These are phyloP conservation scores for Metarhizium robertsii DNA, from an alignment of 2,329 filamentous ascomycete genomes.

Conservation along the genomic window DNA sequence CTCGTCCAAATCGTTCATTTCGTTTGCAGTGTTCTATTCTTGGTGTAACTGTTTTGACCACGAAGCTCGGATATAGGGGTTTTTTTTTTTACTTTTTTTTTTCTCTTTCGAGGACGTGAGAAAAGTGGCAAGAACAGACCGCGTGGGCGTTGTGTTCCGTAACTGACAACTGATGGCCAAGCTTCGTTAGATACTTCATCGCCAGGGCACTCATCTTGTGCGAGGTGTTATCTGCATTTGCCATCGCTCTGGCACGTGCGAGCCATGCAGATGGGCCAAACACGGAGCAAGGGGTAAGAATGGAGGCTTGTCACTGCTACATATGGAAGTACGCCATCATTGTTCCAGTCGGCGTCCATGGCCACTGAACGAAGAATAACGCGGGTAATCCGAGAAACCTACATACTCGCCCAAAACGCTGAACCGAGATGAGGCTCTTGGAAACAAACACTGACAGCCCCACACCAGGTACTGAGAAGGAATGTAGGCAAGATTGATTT, in stretches of 20 bases:
- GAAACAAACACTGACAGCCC: neutral
- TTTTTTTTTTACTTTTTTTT: too few relatives aligned
- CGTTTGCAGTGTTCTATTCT: neutral
- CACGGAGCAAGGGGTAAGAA: neutral
- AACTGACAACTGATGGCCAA: too few relatives aligned
- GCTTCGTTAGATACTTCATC: neutral
- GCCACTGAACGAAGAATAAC: neutral
- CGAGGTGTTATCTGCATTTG: neutral
- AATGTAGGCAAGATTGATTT: neutral
- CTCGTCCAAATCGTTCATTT: neutral
- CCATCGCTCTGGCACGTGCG: conserved; percentile 4
- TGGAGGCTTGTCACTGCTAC: neutral
- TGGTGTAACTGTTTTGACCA: neutral
- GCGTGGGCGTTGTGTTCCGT: too few relatives aligned
- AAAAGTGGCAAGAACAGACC: neutral
- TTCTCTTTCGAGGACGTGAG: neutral
- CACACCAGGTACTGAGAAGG: neutral
- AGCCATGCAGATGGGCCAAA: neutral
- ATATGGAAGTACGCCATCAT: neutral
- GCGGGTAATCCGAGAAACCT: neutral
- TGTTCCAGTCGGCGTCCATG: neutral
- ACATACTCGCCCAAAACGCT: neutral
- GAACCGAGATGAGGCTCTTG: neutral
- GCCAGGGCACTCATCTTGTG: conserved; percentile 1
- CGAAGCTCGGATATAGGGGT: neutral